Evolutionary conservation across 768 basidiomycete species (phyloP).

Genomic region (Austroboletus eburneus): DNA sequence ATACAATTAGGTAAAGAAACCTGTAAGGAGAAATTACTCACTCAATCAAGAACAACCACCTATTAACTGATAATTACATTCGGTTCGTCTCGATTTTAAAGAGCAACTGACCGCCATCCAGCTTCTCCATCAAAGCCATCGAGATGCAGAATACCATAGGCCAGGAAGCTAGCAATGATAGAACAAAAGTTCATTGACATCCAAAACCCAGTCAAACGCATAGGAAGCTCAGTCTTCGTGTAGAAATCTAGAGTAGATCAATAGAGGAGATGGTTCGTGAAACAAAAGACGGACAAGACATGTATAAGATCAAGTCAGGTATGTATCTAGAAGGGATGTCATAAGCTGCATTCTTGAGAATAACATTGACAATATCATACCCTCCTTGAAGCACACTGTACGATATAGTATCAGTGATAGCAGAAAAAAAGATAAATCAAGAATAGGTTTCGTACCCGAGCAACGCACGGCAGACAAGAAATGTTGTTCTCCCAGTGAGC

Average conservation of each 20-base stretch:
- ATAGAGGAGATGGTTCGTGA: not conserved
- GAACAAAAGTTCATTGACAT: slow-evolving; percentile 51
- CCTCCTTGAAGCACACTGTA: slow-evolving; percentile 43
- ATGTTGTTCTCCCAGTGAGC: slow-evolving; percentile 48
- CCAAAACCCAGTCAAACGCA: slow-evolving; percentile 66
- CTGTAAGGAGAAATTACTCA: slow-evolving; percentile 7
- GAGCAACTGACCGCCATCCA: slow-evolving; percentile 16
- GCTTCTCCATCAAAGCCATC: slow-evolving; percentile 6
- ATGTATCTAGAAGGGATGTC: slow-evolving; percentile 39
- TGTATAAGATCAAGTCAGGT: slow-evolving; percentile 57
- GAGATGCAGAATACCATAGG: slow-evolving; percentile 50
- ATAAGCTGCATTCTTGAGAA: not conserved
- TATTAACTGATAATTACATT: not conserved
- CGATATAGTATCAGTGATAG: not conserved
- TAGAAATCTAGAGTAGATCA: slow-evolving; percentile 37
- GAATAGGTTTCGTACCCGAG: slow-evolving; percentile 34
- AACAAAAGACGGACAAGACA: slow-evolving; percentile 42
- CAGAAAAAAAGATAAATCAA: not conserved
- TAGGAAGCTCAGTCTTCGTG: slow-evolving; percentile 48
- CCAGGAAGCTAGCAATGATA: slow-evolving; percentile 60
- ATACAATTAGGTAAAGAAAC: not conserved
- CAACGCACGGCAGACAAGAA: slow-evolving; percentile 45
- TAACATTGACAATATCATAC: slow-evolving; percentile 20
- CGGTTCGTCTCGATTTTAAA: slow-evolving; percentile 21
- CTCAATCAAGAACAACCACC: slow-evolving; percentile 39